Percentiles rank a stretch among this genome's conserved stretches.
These are phyloP conservation scores for Typha latifolia DNA, from an alignment of 176 grass and related monocot genomes.

Conservation along the genomic window DNA sequence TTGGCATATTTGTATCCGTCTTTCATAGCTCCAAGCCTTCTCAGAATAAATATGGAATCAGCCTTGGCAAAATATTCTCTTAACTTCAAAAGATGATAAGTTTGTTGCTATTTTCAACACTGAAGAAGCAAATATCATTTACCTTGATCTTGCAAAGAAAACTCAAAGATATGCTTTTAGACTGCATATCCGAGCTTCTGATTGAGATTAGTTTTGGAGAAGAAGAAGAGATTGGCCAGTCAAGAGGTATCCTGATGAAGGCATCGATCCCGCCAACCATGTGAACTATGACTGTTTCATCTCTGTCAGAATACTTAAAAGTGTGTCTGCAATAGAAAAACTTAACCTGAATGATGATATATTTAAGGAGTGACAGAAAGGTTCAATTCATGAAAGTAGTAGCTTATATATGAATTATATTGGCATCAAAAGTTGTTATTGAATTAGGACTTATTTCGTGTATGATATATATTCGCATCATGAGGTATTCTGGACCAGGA, in stretches of 20 bases:
- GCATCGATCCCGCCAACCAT: constrained; percentile 69
- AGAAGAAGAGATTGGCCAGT: constrained; percentile 64
- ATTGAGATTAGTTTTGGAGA: constrained; percentile 60
- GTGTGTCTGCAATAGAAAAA: constrained; percentile 53
- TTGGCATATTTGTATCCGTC: too few species aligned
- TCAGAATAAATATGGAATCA: too few species aligned
- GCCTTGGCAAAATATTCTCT: too few species aligned
- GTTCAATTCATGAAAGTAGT: too few species aligned
- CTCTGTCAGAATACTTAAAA: constrained; percentile 67
- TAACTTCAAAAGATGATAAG: not conserved
- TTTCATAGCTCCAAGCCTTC: too few species aligned
- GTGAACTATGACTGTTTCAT: constrained; percentile 56
- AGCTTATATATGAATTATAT: too few species aligned
- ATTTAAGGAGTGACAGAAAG: not conserved
- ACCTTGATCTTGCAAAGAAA: constrained; percentile 71
- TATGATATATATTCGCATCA: too few species aligned
- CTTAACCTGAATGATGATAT: not conserved
- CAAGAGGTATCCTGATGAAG: constrained; percentile 58
- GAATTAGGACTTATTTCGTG: too few species aligned
- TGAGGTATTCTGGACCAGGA: too few species aligned
- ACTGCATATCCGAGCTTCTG: constrained; percentile 26
- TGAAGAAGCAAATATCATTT: constrained; percentile 11
- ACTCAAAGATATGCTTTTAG: constrained; percentile 37
- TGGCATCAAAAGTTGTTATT: too few species aligned
- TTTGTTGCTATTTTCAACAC: not conserved